These are phyloP conservation scores for Vaccinium myrtillus DNA, from an alignment of 148 eudicot species.

Conservation along the genomic window DNA sequence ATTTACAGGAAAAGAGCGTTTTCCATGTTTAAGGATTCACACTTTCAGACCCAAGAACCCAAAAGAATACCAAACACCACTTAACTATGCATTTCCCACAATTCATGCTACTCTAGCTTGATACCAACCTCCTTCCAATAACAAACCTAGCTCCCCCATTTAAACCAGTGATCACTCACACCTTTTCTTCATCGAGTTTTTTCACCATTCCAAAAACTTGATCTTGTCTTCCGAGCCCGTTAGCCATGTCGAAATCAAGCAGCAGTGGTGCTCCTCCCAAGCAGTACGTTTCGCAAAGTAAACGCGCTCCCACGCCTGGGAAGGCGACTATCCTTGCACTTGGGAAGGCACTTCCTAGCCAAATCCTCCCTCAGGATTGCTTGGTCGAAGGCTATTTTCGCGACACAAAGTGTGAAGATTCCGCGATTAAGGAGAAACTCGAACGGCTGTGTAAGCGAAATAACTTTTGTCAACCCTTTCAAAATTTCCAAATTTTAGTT, in stretches of 20 bases:
- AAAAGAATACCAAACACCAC: constrained; percentile 1
- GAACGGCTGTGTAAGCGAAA: constrained; percentile 68
- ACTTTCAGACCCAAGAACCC: constrained; percentile 20
- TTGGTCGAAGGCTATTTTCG: constrained; percentile 79
- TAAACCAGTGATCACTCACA: constrained; percentile 30
- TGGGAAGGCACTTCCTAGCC: constrained; percentile 84
- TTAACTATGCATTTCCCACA: constrained; percentile 13
- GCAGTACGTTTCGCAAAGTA: constrained; percentile 10
- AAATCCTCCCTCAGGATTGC: constrained; percentile 72
- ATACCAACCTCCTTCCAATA: constrained; percentile 54
- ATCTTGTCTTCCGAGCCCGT: neutral
- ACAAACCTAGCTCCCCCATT: constrained; percentile 24
- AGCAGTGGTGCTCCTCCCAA: constrained; percentile 36
- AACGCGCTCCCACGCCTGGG: constrained; percentile 58
- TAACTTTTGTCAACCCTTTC: no score
- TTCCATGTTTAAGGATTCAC: constrained; percentile 10
- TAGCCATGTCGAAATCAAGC: constrained; percentile 46
- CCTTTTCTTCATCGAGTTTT: neutral
- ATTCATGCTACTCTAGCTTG: constrained; percentile 49
- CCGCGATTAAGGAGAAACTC: constrained; percentile 69
- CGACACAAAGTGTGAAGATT: constrained; percentile 68
- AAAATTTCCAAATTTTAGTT: neutral
- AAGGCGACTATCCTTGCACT: constrained; percentile 76
- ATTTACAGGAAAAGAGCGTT: constrained; percentile 12
- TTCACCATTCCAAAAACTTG: neutral